Conservation (phyloP, 2,329 filamentous ascomycete species). For the Didymella pomorum region DNA sequence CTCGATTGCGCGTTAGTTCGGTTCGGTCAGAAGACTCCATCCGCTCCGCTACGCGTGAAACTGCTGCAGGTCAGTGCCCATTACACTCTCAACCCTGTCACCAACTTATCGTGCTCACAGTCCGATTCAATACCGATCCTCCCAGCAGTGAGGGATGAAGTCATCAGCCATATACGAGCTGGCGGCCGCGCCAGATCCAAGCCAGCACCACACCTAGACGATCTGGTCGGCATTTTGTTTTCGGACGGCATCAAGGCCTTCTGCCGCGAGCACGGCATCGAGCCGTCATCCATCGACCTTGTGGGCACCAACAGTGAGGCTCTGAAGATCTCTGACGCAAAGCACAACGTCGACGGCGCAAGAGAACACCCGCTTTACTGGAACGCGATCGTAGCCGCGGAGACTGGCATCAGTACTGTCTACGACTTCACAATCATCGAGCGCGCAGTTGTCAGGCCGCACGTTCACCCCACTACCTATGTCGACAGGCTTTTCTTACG, state of each 20-base stretch:
- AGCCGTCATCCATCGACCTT: constrained; percentile 59
- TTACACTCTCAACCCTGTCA: not conserved
- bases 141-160: constrained; percentile 62
- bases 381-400: constrained; percentile 62
- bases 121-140: constrained; percentile 66
- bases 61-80: constrained; percentile 51
- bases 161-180: constrained; percentile 65
- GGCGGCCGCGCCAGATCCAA: constrained; percentile 61
- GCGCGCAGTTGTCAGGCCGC: constrained; percentile 64
- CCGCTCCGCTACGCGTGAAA: constrained; percentile 63
- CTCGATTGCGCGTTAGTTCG: constrained; percentile 67
- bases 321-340: not conserved
- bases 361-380: constrained; percentile 49
- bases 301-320: constrained; percentile 67
- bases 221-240: constrained; percentile 65
- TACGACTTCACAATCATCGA: constrained; percentile 67
- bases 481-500: constrained; percentile 65
- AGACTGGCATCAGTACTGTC: constrained; percentile 66
- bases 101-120: constrained; percentile 33
- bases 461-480: constrained; percentile 65
- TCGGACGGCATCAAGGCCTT: constrained; percentile 62
- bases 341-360: constrained; percentile 1
- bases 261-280: constrained; percentile 54
- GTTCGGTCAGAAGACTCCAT: constrained; percentile 63
- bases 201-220: constrained; percentile 65